Conservation (phyloP, 495 filamentous ascomycete genomes). For the Penicillium chermesinum region DNA sequence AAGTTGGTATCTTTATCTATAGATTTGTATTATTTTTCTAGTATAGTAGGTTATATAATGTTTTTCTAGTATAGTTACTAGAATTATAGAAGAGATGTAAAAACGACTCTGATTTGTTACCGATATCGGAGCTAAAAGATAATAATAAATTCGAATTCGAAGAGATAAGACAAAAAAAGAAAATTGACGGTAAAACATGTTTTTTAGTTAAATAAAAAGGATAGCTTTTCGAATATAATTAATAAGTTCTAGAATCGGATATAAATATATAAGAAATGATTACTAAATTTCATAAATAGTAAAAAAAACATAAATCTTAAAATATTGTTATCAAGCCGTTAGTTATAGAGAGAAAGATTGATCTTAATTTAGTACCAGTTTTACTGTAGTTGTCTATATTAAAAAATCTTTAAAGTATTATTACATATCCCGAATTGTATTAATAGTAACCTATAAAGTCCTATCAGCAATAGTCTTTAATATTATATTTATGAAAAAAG, state of each 20-base stretch:
- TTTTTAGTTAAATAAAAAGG: background rate
- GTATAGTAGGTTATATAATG: background rate
- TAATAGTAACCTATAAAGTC: background rate
- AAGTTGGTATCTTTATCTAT: background rate
- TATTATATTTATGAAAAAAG: background rate
- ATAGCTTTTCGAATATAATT: background rate
- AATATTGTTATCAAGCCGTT: conserved; percentile 6
- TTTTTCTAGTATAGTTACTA: background rate
- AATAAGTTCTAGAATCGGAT: background rate
- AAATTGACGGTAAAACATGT: background rate
- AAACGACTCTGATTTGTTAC: background rate
- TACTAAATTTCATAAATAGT: background rate
- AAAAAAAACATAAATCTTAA: background rate
- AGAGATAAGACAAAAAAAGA: background rate
- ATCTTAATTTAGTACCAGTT: background rate
- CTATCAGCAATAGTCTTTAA: background rate
- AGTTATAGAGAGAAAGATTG: conserved; percentile 3
- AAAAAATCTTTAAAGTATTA: conserved; percentile 4
- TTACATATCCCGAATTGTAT: background rate
- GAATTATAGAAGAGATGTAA: background rate
- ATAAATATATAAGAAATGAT: background rate
- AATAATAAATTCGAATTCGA: conserved; percentile 1
- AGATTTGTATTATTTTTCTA: background rate
- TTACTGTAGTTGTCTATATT: background rate
- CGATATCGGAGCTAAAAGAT: background rate